Conservation (phyloP, 2,329 filamentous ascomycete genomes). For the Aspergillus sp. region DNA sequence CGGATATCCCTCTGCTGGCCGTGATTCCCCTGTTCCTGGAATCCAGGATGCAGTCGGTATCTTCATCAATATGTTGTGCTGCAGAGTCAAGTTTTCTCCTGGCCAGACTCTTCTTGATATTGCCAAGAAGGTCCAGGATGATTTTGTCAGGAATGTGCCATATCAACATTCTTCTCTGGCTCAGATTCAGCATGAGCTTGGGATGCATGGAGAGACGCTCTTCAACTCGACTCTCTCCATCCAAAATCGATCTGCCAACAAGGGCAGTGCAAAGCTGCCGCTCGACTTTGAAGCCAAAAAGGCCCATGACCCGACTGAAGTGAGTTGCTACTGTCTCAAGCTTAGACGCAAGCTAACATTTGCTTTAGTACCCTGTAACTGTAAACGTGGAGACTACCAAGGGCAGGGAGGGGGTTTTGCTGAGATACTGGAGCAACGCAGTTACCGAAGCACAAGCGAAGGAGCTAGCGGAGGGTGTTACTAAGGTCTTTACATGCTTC, state of each 20-base stretch:
- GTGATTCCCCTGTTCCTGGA: conserved; percentile 48
- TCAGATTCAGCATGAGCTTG: conserved; percentile 48
- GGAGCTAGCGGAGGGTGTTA: conserved; percentile 32
- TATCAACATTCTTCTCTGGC: conserved; percentile 55
- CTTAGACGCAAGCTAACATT: conserved; percentile 11
- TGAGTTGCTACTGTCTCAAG: conserved; percentile 16
- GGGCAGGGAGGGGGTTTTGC: conserved; percentile 37
- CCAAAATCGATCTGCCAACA: conserved; percentile 36
- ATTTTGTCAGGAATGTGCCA: conserved; percentile 50
- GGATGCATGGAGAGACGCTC: conserved; percentile 36
- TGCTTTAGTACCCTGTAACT: conserved; percentile 39
- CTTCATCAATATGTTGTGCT: conserved; percentile 60
- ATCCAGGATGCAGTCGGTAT: conserved; percentile 51
- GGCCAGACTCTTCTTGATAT: conserved; percentile 41
- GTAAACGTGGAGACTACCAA: conserved; percentile 43
- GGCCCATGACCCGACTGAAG: conserved; percentile 42
- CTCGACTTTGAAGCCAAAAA: conserved; percentile 35
- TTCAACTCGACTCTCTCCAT: conserved; percentile 48
- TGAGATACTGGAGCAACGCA: conserved; percentile 44
- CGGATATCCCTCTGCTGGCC: conserved; percentile 43
- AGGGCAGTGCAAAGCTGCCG: conserved; percentile 25
- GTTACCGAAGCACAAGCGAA: conserved; percentile 39
- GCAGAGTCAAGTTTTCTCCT: conserved; percentile 44
- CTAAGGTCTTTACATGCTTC: conserved; percentile 35
- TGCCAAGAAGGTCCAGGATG: conserved; percentile 48